Percentiles rank a stretch among this genome's conserved stretches.
These are phyloP conservation scores for Lathyrus sativus DNA, from an alignment of 306 rosid genomes.

Conservation along the genomic window DNA sequence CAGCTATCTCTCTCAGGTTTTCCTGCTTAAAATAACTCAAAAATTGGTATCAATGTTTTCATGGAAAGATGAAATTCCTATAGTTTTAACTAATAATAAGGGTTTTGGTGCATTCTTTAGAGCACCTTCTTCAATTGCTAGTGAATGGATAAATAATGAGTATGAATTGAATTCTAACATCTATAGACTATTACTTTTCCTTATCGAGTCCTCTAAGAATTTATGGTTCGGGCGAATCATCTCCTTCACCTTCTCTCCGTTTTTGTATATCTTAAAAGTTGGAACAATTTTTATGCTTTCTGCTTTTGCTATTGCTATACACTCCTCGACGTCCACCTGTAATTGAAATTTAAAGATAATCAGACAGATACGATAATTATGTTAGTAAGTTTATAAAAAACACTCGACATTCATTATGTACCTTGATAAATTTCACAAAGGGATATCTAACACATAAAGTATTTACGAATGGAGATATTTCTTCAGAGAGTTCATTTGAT, in stretches of 20 bases:
- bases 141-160: conserved; percentile 37
- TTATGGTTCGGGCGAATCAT: conserved; percentile 72
- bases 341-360: conserved; percentile 29
- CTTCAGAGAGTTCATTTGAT: conserved; percentile 67
- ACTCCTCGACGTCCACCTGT: conserved; percentile 86
- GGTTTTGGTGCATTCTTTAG: conserved; percentile 38
- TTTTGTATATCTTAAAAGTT: conserved; percentile 78
- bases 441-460: conserved; percentile 82
- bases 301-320: conserved; percentile 60
- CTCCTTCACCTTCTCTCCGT: conserved; percentile 80
- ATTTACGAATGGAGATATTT: conserved; percentile 79
- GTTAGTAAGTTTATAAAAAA: conserved; percentile 9
- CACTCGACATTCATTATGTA: conserved; percentile 34
- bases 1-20: conserved; percentile 51
- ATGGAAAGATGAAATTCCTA: conserved; percentile 53
- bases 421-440: conserved; percentile 70
- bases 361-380: conserved; percentile 8
- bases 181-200: conserved; percentile 51
- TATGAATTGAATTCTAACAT: conserved; percentile 38
- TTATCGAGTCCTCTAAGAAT: conserved; percentile 73
- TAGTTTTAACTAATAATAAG: conserved; percentile 41
- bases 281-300: conserved; percentile 72
- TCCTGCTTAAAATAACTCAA: conserved; percentile 57
- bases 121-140: conserved; percentile 46
- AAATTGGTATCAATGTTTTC: conserved; percentile 55